Evolutionary conservation across 768 basidiomycete species (phyloP).

Genomic region (Gymnopilus junonius): DNA sequence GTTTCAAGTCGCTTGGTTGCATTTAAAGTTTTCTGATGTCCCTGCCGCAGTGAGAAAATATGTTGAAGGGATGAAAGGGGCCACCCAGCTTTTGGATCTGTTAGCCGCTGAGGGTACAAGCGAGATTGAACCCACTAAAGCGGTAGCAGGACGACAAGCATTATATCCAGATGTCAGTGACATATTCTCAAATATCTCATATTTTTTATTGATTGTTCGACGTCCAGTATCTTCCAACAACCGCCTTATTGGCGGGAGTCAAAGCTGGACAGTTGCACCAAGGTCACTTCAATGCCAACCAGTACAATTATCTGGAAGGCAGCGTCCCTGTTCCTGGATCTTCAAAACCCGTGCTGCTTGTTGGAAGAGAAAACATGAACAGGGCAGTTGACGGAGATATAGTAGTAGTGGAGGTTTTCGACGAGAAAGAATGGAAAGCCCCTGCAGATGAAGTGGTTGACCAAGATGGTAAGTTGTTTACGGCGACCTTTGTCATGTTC

Average conservation of each 20-base stretch:
- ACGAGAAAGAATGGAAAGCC: slow-evolving; percentile 89
- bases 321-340: slow-evolving; percentile 77
- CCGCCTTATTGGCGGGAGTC: slow-evolving; percentile 77
- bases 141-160: slow-evolving; percentile 53
- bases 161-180: slow-evolving; percentile 75
- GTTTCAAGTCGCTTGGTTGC: slow-evolving; percentile 3
- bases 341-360: slow-evolving; percentile 78
- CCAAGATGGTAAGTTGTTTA: slow-evolving; percentile 69
- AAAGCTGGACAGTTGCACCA: slow-evolving; percentile 86
- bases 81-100: slow-evolving; percentile 77
- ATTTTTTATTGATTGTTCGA: neutral
- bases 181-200: neutral
- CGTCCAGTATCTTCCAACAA: slow-evolving; percentile 75
- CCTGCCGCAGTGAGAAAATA: slow-evolving; percentile 70
- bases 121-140: slow-evolving; percentile 65
- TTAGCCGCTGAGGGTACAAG: slow-evolving; percentile 72
- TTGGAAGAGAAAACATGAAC: slow-evolving; percentile 94
- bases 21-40: neutral
- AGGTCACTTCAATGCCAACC: slow-evolving; percentile 94
- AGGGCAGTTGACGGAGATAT: slow-evolving; percentile 93
- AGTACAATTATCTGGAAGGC: slow-evolving; percentile 97
- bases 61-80: slow-evolving; percentile 72
- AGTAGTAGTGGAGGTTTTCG: slow-evolving; percentile 88
- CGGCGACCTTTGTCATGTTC: neutral
- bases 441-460: slow-evolving; percentile 93